Evolutionary conservation across 2,329 filamentous ascomycete genomes (phyloP).

Genomic region (Emydomyces testavorans): DNA sequence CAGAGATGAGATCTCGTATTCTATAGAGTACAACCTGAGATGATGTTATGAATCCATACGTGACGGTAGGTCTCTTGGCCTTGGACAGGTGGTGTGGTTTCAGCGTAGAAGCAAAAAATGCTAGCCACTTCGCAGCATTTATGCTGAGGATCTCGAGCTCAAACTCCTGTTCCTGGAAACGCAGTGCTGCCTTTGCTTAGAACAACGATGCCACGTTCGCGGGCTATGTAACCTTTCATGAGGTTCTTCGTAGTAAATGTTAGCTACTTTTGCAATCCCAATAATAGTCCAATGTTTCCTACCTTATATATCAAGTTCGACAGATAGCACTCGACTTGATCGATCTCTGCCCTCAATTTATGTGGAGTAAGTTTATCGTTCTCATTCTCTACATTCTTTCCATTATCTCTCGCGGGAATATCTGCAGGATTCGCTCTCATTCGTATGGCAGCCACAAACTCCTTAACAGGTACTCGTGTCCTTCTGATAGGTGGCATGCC

Average conservation of each 20-base stretch:
- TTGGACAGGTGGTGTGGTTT: constrained; percentile 36
- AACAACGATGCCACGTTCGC: constrained; percentile 80
- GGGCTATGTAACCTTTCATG: constrained; percentile 97
- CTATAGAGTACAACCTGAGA: too few relatives aligned
- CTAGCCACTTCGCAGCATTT: constrained; percentile 7
- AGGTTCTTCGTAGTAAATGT: constrained; percentile 50
- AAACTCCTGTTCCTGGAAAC: constrained; percentile 78
- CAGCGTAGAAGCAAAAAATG: constrained; percentile 36
- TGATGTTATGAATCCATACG: too few relatives aligned
- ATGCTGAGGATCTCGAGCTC: neutral
- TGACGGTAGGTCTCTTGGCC: too few relatives aligned
- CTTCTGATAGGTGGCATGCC: constrained; percentile 48
- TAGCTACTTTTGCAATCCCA: constrained; percentile 11
- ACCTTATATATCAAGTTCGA: constrained; percentile 99
- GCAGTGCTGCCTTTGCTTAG: constrained; percentile 75
- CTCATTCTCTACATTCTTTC: neutral
- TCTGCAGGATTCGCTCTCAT: constrained; percentile 47
- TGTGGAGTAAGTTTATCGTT: constrained; percentile 24
- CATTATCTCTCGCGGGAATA: neutral
- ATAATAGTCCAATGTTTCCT: constrained; percentile 20
- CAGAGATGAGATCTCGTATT: too few relatives aligned
- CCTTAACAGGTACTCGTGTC: constrained; percentile 67
- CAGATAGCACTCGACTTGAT: constrained; percentile 90
- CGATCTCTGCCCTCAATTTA: constrained; percentile 57
- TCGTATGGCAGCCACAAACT: constrained; percentile 76